Conservation (phyloP, 1,284 basidiomycete species). For the Heliocybe sulcata region DNA sequence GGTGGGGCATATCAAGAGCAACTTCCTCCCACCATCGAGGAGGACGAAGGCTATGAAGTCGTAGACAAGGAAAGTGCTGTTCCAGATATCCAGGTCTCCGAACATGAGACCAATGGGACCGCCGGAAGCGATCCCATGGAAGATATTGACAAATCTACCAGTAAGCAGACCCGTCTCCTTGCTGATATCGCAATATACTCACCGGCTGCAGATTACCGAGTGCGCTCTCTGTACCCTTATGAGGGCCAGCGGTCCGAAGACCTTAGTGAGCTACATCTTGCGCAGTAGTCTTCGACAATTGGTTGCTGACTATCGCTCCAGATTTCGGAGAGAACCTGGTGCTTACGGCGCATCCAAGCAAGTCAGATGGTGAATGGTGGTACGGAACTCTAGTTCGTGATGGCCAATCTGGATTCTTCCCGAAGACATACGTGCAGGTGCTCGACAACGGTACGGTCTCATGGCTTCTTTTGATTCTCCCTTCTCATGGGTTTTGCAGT, state of each 20-base stretch:
- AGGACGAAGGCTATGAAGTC: constrained; percentile 34
- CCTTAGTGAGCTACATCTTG: constrained; percentile 49
- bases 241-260: constrained; percentile 83
- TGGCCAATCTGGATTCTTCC: constrained; percentile 83
- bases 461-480: constrained; percentile 12
- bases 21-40: constrained; percentile 56
- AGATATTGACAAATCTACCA: constrained; percentile 70
- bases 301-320: constrained; percentile 21
- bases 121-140: constrained; percentile 48
- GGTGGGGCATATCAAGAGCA: constrained; percentile 27
- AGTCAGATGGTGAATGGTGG: constrained; percentile 88
- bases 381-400: constrained; percentile 71
- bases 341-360: constrained; percentile 79
- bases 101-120: constrained; percentile 15
- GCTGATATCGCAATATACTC: background rate
- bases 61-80: constrained; percentile 18
- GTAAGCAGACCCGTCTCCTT: constrained; percentile 27
- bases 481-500: constrained; percentile 16
- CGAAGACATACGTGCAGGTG: constrained; percentile 81
- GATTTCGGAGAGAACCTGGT: constrained; percentile 82
- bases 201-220: constrained; percentile 50
- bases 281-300: background rate
- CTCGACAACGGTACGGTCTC: constrained; percentile 46
- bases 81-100: constrained; percentile 53
- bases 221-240: constrained; percentile 79